Base-by-base conservation (phyloP, 805 yeast species). In the Jamesozyma piceae region DNA sequence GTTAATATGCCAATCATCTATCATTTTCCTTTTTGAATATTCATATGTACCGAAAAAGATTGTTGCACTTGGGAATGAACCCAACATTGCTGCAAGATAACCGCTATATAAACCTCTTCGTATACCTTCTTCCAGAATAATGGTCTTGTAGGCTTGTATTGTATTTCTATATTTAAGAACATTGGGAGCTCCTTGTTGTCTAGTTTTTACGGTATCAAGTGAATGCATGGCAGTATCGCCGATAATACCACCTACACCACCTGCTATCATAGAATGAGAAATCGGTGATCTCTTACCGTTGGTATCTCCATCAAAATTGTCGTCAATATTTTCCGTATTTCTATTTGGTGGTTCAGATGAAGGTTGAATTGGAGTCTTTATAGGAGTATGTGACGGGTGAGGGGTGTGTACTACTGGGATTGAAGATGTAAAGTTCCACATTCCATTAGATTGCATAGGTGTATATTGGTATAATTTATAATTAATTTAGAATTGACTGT, bases 201-300 rank as follows among this genome's bases (percentile, higher is more conserved):
- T 72, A 2, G 98, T 92, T 60, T 92, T 92, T 27, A 92, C 95
- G 0, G 98, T 92, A 58, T 92, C 99, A 29, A 92, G 65, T 0
- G 97, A 89, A 63, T 92, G 97, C 97, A 92, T 92, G 26, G 77
- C 66, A 1, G 92, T 74, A 55, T 90, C 98, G 13, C 97, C 97
- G 31, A 89, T 75, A 42, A 85, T 80, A 1, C 97, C 98, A 6
- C 98, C 98, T 38, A 90, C 64, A 0, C 95, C 97, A 34, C 98
- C 98, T 0, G 57, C 87, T 77, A 54, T 74, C 4, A 42, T 19
- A 30, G 46, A 32, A 27, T 43, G 42, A 35, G 27, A 21, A 28
- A 41, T n/a, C 26, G 44, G 18, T 41, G 37, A 18, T 38, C 44
- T 30, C 20, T 9, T 22, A 19, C 8, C 18, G n/a, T 15, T 20